Conservation (phyloP, 345 rosid genomes). For the Camelina hispida region DNA sequence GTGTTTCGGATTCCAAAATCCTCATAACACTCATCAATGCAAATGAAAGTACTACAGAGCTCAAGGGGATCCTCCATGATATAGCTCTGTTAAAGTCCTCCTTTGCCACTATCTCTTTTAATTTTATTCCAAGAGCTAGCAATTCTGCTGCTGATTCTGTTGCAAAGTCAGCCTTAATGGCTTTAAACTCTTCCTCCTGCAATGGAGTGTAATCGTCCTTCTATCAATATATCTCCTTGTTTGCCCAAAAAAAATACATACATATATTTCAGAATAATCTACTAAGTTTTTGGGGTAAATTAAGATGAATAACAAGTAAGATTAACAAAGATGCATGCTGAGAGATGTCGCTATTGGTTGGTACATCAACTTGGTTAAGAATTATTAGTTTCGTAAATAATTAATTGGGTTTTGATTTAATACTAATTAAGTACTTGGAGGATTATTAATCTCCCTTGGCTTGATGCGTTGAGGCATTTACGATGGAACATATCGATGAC, state of each 20-base stretch:
- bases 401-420: not conserved
- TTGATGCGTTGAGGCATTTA: slow-evolving; percentile 35
- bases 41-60: no score
- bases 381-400: slow-evolving; percentile 10
- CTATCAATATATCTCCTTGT: no score
- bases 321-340: not conserved
- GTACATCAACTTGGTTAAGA: slow-evolving; percentile 30
- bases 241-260: not conserved
- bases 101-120: no score
- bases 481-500: slow-evolving; percentile 37
- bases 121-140: no score
- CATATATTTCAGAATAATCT: not conserved
- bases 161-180: no score
- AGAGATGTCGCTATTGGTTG: slow-evolving; percentile 11
- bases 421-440: not conserved
- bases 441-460: slow-evolving; percentile 18
- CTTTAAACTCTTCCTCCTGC: no score
- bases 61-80: no score
- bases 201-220: no score
- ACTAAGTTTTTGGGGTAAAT: not conserved
- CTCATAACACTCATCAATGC: no score
- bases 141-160: no score
- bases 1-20: no score
- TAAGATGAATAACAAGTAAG: not conserved
- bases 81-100: no score